Conservation (phyloP, 257 asterid genomes). For the Nicotiana benthamiana region DNA sequence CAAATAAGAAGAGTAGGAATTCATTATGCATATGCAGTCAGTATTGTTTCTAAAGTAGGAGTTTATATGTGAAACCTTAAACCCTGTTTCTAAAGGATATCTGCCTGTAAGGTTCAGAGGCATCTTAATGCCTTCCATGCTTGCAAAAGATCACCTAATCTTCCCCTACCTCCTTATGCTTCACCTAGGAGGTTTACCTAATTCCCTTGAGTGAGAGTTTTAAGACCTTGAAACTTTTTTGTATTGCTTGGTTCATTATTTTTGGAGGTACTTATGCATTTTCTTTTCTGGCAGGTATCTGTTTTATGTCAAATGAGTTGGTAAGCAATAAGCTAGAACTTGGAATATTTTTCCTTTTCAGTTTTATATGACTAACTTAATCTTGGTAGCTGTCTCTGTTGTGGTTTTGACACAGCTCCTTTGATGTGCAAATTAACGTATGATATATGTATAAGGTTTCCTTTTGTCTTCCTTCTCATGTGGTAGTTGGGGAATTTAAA, state of each 20-base stretch:
- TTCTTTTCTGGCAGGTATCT: slow-evolving; percentile 59
- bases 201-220: not conserved
- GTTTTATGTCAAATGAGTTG: slow-evolving; percentile 95
- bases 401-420: not conserved
- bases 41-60: not conserved
- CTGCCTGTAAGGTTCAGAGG: not conserved
- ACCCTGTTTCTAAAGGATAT: not conserved
- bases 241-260: not conserved
- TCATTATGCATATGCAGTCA: not conserved
- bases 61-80: not conserved
- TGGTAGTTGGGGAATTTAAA: not conserved
- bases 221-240: not conserved
- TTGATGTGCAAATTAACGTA: not conserved
- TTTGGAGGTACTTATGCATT: slow-evolving; percentile 11
- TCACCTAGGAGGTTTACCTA: not conserved
- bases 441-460: not conserved
- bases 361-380: not conserved
- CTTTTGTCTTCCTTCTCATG: not conserved
- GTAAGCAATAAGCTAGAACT: slow-evolving; percentile 34
- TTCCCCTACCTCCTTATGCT: not conserved
- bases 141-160: not conserved
- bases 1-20: not conserved
- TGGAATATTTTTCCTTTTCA: not conserved
- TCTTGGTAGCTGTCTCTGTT: not conserved
- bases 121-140: not conserved